A percentile compares a stretch with the other conserved stretches of the same genome.
phyloP scores from a whole-genome alignment of 148 eudicot species.

The Beta vulgaris region DNA sequence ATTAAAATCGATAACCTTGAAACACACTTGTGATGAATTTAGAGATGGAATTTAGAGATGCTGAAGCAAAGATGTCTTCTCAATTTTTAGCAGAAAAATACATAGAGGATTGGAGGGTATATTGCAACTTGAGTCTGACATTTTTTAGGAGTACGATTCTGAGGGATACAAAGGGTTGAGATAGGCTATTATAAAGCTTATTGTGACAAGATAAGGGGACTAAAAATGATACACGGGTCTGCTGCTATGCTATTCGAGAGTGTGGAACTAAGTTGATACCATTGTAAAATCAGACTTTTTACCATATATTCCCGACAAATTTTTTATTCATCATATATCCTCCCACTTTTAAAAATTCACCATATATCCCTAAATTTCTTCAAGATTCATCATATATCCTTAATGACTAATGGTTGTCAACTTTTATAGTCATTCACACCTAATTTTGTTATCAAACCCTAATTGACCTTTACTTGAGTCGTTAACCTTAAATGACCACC shows the following conservation, averaged over 20 bases:
- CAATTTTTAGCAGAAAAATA: constrained; percentile 6
- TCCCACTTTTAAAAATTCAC: too few relatives aligned
- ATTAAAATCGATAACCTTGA: background rate
- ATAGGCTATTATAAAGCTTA: background rate
- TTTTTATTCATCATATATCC: too few relatives aligned
- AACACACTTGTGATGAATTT: constrained; percentile 8
- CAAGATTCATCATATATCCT: too few relatives aligned
- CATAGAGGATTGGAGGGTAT: background rate
- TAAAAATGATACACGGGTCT: background rate
- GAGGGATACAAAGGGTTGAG: background rate
- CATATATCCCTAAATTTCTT: too few relatives aligned
- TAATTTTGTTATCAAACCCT: too few relatives aligned
- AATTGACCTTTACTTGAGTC: too few relatives aligned
- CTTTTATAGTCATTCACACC: too few relatives aligned
- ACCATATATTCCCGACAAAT: too few relatives aligned
- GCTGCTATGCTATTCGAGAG: background rate
- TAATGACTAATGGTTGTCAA: too few relatives aligned
- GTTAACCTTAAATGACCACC: too few relatives aligned
- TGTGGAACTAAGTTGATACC: constrained; percentile 5
- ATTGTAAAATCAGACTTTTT: too few relatives aligned
- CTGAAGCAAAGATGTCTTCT: background rate
- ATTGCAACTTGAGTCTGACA: background rate
- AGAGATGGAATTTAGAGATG: background rate
- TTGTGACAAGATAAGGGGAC: background rate
- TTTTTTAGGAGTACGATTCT: background rate